These are phyloP conservation scores for Cryptococcus sp. DNA, from an alignment of 1,284 basidiomycete species.

Conservation along the genomic window DNA sequence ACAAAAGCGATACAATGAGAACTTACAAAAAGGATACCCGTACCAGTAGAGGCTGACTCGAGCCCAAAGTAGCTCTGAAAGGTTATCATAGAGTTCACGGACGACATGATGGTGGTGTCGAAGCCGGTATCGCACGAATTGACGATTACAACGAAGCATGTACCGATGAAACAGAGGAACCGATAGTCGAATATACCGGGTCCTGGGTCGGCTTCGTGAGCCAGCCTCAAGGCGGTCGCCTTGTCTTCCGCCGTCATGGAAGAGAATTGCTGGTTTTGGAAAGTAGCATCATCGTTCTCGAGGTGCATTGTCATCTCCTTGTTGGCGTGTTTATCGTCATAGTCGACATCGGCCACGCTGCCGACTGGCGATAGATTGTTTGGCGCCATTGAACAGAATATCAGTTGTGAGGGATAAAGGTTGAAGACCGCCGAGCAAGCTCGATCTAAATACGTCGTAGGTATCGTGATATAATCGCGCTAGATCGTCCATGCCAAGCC, in stretches of 20 bases:
- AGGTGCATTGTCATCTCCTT: not conserved
- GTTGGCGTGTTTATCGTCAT: not conserved
- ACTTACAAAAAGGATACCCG: not conserved
- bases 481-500: too few relatives aligned
- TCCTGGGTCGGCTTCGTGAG: slow-evolving; percentile 55
- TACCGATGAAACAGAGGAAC: slow-evolving; percentile 43
- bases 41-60: slow-evolving; percentile 5
- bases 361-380: not conserved
- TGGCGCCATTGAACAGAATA: not conserved
- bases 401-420: too few relatives aligned
- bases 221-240: slow-evolving; percentile 50
- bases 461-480: too few relatives aligned
- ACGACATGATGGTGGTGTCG: slow-evolving; percentile 52
- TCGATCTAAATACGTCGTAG: too few relatives aligned
- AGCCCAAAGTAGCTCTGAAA: slow-evolving; percentile 55
- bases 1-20: too few relatives aligned
- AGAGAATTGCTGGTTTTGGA: not conserved
- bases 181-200: slow-evolving; percentile 47
- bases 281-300: not conserved
- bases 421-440: too few relatives aligned
- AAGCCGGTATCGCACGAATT: slow-evolving; percentile 50
- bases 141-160: slow-evolving; percentile 50
- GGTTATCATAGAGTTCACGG: slow-evolving; percentile 55
- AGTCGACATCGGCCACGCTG: not conserved
- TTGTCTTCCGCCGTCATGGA: slow-evolving; percentile 14